Evolutionary conservation across 2,329 filamentous ascomycete genomes (phyloP).

Genomic region (Aspergillus unguis): DNA sequence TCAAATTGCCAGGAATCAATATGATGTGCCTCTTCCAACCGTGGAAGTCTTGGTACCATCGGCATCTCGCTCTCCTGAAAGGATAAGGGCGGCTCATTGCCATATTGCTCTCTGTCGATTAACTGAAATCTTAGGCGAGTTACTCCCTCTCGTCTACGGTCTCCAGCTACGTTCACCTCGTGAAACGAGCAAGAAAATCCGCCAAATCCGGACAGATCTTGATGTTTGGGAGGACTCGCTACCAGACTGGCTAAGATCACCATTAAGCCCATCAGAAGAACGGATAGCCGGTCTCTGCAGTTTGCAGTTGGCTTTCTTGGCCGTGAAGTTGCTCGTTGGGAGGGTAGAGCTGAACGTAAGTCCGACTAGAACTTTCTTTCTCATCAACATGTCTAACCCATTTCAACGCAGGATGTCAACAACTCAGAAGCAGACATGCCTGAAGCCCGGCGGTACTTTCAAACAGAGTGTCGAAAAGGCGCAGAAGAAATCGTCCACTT

Average conservation of each 20-base stretch:
- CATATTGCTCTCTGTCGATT: conserved; percentile 54
- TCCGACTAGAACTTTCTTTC: not conserved
- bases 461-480: conserved; percentile 44
- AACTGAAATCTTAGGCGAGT: conserved; percentile 46
- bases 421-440: conserved; percentile 43
- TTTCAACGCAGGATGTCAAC: conserved; percentile 38
- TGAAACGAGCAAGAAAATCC: conserved; percentile 45
- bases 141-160: conserved; percentile 46
- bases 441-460: conserved; percentile 49
- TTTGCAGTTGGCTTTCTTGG: conserved; percentile 44
- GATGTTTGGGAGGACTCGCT: conserved; percentile 47
- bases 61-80: conserved; percentile 38
- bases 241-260: conserved; percentile 42
- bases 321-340: conserved; percentile 48
- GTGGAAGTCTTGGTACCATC: conserved; percentile 40
- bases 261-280: conserved; percentile 30
- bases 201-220: conserved; percentile 45
- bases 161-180: conserved; percentile 42
- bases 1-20: conserved; percentile 52
- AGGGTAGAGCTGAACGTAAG: conserved; percentile 47
- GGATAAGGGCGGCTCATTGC: conserved; percentile 47
- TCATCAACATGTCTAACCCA: conserved; percentile 3
- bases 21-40: conserved; percentile 55
- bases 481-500: conserved; percentile 50
- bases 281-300: conserved; percentile 43